Base-by-base conservation (phyloP, 208 protist species). In the Zelonia costaricensis region DNA sequence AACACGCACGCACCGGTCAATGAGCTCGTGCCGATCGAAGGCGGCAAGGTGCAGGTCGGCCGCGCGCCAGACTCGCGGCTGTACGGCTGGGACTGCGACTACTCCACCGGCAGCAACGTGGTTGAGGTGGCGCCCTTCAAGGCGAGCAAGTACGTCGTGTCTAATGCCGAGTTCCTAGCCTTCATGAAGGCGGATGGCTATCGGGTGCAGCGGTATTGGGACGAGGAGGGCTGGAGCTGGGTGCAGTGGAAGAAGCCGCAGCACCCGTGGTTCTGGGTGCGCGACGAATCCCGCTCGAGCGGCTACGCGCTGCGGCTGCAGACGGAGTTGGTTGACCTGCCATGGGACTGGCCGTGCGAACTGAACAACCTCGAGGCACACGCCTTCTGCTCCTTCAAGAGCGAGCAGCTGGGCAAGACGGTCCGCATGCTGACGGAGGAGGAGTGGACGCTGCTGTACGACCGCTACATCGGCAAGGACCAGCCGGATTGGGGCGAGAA, bases 1-100 rank as follows among this genome's bases (percentile, higher is more conserved):
- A 83, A 57, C 60, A 46, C 65, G 35, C 54, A 47, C 16, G 84
- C 87, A 1, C 85, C 84, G 22, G 65, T 48, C 54, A 97, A 97
- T 58, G 78, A 90, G 63, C 53, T 97, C 18, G 74, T 97, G 23
- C 62, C 76, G 28, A 85, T 97, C 30, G 51, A 61, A 8, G 91
- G 82, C 12, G 91, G 80, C 36, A 63, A 62, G 42, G 91, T 97
- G 45, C 59, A 76, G 56, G 36, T 97, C 25, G 94, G 92, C 48
- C 87, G 91, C 30, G 42, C 43, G 33, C 80, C 80, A 3, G 53
- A 92, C 72, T 91, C 81, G n/a, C 36, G 40, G 45, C 25, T 94
- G n/a, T 98, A 97, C 70, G 94, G 95, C 8, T 99, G 97, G 97
- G 97, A 99, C 63, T 96, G 93, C 74, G 97, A 99, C 74, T 98